Percentiles rank a stretch among this genome's conserved stretches.
These are phyloP conservation scores for Colletotrichum spinosum DNA, from an alignment of 2,329 filamentous ascomycete species.

Conservation along the genomic window DNA sequence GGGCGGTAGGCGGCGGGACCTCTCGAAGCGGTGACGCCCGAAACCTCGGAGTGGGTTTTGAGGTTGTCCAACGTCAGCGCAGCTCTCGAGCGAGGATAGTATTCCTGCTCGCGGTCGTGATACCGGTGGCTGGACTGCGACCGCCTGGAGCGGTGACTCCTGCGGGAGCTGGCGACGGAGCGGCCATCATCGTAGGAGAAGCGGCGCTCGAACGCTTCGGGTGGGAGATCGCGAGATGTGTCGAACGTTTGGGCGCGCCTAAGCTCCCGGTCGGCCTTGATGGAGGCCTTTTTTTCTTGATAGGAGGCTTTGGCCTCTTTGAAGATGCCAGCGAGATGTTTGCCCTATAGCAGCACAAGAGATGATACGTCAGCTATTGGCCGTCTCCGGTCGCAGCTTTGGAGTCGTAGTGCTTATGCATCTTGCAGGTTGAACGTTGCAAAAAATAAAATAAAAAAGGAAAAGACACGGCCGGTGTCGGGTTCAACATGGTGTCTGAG, in stretches of 20 bases:
- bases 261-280: conserved; percentile 72
- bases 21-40: conserved; percentile 58
- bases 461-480: conserved; percentile 1
- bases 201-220: conserved; percentile 38
- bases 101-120: conserved; percentile 35
- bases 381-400: conserved; percentile 1
- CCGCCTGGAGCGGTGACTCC: conserved; percentile 53
- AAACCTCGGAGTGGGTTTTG: conserved; percentile 64
- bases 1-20: conserved; percentile 51
- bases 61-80: conserved; percentile 66
- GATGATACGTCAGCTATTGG: conserved; percentile 33
- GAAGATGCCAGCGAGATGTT: conserved; percentile 89
- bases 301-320: conserved; percentile 93
- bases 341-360: conserved; percentile 69
- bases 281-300: conserved; percentile 85
- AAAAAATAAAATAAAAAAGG: neutral
- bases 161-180: conserved; percentile 55
- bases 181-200: conserved; percentile 49
- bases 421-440: conserved; percentile 22
- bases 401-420: conserved; percentile 23
- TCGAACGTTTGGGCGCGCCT: conserved; percentile 73
- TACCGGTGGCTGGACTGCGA: conserved; percentile 43
- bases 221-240: conserved; percentile 42
- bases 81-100: conserved; percentile 42
- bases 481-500: conserved; percentile 24